These are phyloP conservation scores for Lactifluus piperatus DNA, from an alignment of 768 basidiomycete genomes.

Conservation along the genomic window DNA sequence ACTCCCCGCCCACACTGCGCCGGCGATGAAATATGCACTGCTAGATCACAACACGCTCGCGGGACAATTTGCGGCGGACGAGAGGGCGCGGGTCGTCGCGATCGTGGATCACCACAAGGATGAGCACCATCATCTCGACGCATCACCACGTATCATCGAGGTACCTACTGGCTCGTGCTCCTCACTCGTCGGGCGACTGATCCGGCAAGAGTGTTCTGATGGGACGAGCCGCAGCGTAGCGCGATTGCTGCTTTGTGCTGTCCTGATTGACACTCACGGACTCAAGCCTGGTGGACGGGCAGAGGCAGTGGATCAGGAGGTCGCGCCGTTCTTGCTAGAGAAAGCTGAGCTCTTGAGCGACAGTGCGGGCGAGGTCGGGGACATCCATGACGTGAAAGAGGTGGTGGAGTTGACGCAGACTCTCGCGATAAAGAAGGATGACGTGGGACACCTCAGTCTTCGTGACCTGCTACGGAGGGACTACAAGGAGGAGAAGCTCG, in stretches of 20 bases:
- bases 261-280: slow-evolving; percentile 82
- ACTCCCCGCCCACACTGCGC: slow-evolving; percentile 31
- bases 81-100: slow-evolving; percentile 42
- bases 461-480: slow-evolving; percentile 86
- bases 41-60: slow-evolving; percentile 86
- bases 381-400: slow-evolving; percentile 33
- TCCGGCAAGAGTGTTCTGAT: slow-evolving; percentile 17
- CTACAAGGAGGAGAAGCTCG: slow-evolving; percentile 85
- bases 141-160: slow-evolving; percentile 56
- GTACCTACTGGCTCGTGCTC: slow-evolving; percentile 71
- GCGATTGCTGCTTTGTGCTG: slow-evolving; percentile 43
- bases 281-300: slow-evolving; percentile 76
- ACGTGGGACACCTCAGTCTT: slow-evolving; percentile 57
- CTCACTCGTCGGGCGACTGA: slow-evolving; percentile 46
- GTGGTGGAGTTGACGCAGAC: slow-evolving; percentile 42
- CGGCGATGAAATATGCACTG: slow-evolving; percentile 53
- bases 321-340: slow-evolving; percentile 57
- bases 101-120: slow-evolving; percentile 92
- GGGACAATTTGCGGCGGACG: slow-evolving; percentile 29
- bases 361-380: slow-evolving; percentile 18
- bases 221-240: slow-evolving; percentile 20
- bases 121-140: slow-evolving; percentile 56
- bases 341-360: slow-evolving; percentile 36
- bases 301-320: slow-evolving; percentile 48
- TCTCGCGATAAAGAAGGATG: slow-evolving; percentile 51